Conservation (phyloP, 1,139 yeast genomes). For the Saccharomycopsis phalli region DNA sequence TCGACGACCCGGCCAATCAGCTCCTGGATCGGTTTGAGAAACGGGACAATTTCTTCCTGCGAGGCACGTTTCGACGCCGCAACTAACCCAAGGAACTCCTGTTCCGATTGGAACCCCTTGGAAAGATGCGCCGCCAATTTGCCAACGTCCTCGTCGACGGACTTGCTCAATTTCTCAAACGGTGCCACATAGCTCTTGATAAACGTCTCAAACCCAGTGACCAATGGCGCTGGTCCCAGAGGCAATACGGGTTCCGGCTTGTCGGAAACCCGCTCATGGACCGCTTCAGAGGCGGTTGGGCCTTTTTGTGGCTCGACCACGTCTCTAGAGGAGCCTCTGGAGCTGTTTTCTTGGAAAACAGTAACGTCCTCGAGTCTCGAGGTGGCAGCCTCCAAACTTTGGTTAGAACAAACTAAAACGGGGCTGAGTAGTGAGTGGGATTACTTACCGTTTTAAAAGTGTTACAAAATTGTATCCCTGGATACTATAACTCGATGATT, state of each 20-base stretch:
- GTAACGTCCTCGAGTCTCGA: conserved; percentile 87
- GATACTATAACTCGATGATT: conserved; percentile 43
- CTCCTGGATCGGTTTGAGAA: conserved; percentile 63
- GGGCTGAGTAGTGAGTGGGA: background rate
- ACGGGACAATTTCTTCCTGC: conserved; percentile 45
- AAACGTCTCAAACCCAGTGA: conserved; percentile 46
- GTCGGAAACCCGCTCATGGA: conserved; percentile 25
- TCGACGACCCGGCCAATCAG: conserved; percentile 48
- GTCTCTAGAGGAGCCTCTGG: conserved; percentile 24
- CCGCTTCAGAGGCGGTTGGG: conserved; percentile 22
- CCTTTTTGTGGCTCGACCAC: conserved; percentile 21
- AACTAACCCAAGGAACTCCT: conserved; percentile 50
- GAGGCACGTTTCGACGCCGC: conserved; percentile 50
- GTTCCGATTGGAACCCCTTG: conserved; percentile 54
- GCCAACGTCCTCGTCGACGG: conserved; percentile 55
- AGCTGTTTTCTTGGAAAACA: conserved; percentile 56
- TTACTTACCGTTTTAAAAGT: conserved; percentile 50
- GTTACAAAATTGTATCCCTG: conserved; percentile 81
- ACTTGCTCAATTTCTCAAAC: conserved; percentile 46
- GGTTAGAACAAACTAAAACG: background rate
- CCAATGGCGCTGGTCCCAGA: conserved; percentile 40
- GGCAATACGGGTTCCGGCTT: no score
- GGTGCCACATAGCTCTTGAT: conserved; percentile 49
- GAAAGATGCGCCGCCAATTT: conserved; percentile 50
- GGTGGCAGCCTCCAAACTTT: conserved; percentile 85